A percentile compares a stretch with the other conserved stretches of the same genome.
phyloP scores from a whole-genome alignment of 2,329 filamentous ascomycete species.

The Pseudogymnoascus sp. region DNA sequence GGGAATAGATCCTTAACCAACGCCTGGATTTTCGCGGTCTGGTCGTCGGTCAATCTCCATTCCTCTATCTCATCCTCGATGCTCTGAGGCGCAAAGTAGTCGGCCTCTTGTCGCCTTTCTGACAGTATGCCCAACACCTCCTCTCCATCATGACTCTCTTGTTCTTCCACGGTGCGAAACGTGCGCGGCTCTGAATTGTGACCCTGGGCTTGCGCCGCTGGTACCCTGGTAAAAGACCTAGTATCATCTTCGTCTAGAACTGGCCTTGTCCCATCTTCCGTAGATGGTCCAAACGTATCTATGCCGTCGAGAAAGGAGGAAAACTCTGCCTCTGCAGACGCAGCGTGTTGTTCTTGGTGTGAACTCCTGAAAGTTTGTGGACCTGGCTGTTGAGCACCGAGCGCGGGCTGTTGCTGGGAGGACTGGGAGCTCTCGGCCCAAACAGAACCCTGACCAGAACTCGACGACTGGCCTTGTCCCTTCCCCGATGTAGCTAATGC shows the following conservation, averaged over 20 bases:
- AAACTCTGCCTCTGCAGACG: constrained; percentile 24
- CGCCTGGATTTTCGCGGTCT: constrained; percentile 20
- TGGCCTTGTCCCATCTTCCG: constrained; percentile 1
- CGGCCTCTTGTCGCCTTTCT: constrained; percentile 22
- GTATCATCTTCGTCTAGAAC: constrained; percentile 4
- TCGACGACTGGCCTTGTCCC: constrained; percentile 15
- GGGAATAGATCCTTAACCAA: constrained; percentile 22
- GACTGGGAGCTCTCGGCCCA: constrained; percentile 20
- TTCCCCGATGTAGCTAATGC: constrained; percentile 23
- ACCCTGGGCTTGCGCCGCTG: background rate
- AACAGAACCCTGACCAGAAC: constrained; percentile 13
- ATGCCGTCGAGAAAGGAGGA: constrained; percentile 25
- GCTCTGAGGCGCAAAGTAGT: constrained; percentile 17
- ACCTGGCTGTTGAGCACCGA: background rate
- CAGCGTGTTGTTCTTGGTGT: constrained; percentile 21
- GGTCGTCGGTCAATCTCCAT: constrained; percentile 24
- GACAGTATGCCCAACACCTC: constrained; percentile 35
- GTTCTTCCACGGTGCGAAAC: constrained; percentile 17
- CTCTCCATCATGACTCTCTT: constrained; percentile 31
- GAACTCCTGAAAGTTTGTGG: constrained; percentile 15
- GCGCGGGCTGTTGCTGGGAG: constrained; percentile 11
- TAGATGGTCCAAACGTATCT: constrained; percentile 20
- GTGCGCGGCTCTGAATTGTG: background rate
- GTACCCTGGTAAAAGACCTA: background rate
- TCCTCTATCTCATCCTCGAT: constrained; percentile 22